Evolutionary conservation across 2,329 filamentous ascomycete species (phyloP).

Genomic region (Microdochium trichocladiopsis): DNA sequence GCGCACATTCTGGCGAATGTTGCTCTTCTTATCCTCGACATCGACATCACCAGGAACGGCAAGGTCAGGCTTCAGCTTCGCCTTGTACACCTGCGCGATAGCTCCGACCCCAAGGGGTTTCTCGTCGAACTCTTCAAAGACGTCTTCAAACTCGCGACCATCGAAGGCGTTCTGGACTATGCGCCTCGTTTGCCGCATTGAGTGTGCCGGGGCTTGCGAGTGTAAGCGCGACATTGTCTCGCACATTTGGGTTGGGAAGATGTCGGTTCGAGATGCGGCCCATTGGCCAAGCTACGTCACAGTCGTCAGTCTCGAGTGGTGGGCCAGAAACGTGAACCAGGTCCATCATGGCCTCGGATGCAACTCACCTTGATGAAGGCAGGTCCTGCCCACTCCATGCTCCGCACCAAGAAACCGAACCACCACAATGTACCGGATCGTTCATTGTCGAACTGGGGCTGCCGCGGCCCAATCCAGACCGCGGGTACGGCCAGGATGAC

Average conservation of each 20-base stretch:
- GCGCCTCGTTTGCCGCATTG: constrained; percentile 68
- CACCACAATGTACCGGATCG: constrained; percentile 83
- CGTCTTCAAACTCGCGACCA: constrained; percentile 74
- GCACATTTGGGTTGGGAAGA: constrained; percentile 92
- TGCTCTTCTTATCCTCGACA: constrained; percentile 40
- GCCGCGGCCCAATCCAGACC: constrained; percentile 69
- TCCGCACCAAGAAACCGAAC: constrained; percentile 79
- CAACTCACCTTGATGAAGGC: constrained; percentile 84
- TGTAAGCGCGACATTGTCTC: constrained; percentile 90
- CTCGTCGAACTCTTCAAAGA: constrained; percentile 94
- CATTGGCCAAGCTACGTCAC: constrained; percentile 76
- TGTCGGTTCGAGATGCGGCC: constrained; percentile 93
- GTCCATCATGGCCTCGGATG: neutral
- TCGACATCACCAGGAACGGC: constrained; percentile 56
- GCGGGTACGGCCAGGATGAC: constrained; percentile 74
- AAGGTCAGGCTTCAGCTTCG: constrained; percentile 77
- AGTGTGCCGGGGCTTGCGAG: constrained; percentile 89
- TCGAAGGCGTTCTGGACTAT: constrained; percentile 79
- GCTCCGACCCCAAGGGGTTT: constrained; percentile 86
- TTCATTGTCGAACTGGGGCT: constrained; percentile 62
- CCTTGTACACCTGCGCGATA: constrained; percentile 96
- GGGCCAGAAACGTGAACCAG: too few relatives aligned
- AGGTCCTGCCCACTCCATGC: constrained; percentile 90
- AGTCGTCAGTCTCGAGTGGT: neutral
- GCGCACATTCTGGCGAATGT: constrained; percentile 61